These are phyloP conservation scores for Cyberlindnera veronae DNA, from an alignment of 805 yeast species.

Conservation along the genomic window DNA sequence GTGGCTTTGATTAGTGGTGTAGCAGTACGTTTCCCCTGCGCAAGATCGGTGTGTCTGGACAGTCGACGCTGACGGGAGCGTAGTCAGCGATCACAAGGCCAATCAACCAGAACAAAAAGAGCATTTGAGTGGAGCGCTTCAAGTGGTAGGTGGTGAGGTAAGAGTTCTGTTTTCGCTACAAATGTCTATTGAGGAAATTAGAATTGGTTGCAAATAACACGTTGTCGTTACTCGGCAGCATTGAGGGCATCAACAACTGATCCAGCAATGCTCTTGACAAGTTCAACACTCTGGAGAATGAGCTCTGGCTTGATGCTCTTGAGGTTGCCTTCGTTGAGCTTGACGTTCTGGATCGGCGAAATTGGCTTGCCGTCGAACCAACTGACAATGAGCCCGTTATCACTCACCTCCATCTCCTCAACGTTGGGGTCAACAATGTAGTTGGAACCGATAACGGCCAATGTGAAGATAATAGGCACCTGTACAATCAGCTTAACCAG, in stretches of 20 bases:
- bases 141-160: not conserved
- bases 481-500: constrained; percentile 58
- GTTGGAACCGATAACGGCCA: constrained; percentile 67
- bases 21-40: constrained; percentile 16
- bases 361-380: constrained; percentile 66
- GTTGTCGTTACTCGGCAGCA: constrained; percentile 9
- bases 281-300: constrained; percentile 49
- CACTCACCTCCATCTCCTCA: constrained; percentile 87
- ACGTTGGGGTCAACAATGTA: constrained; percentile 79
- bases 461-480: constrained; percentile 75
- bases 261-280: constrained; percentile 60
- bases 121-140: not conserved
- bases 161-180: too few species aligned
- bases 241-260: constrained; percentile 42
- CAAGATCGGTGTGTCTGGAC: constrained; percentile 26
- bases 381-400: constrained; percentile 73
- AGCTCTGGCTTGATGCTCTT: constrained; percentile 52
- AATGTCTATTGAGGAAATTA: not conserved
- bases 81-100: constrained; percentile 14
- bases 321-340: constrained; percentile 47
- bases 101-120: not conserved
- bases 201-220: not conserved
- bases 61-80: constrained; percentile 26
- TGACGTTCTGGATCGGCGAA: constrained; percentile 71
- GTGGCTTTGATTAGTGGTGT: constrained; percentile 3